Conservation (phyloP, 2,329 filamentous ascomycete species). For the Hymenoscyphus fraxineus region DNA sequence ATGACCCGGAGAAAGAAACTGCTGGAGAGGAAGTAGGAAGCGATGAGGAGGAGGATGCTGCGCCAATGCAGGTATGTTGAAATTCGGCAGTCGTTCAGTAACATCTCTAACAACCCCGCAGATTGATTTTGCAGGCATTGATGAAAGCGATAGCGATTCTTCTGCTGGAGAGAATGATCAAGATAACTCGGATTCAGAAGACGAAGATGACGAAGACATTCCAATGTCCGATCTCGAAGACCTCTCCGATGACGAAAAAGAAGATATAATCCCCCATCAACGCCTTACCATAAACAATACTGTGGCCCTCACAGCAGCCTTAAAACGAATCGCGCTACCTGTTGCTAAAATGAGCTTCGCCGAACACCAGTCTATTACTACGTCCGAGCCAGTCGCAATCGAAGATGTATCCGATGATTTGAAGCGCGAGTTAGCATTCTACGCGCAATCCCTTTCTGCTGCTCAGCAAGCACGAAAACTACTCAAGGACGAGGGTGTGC, state of each 20-base stretch:
- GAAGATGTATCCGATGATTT: constrained; percentile 87
- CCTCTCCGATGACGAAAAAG: constrained; percentile 71
- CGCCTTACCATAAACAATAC: constrained; percentile 98
- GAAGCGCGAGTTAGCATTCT: constrained; percentile 87
- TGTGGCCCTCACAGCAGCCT: constrained; percentile 72
- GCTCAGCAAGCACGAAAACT: constrained; percentile 68
- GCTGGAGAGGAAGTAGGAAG: constrained; percentile 37
- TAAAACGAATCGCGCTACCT: constrained; percentile 74
- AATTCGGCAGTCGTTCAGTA: neutral
- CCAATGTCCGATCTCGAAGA: constrained; percentile 84
- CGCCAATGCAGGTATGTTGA: constrained; percentile 23
- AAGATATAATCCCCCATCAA: constrained; percentile 84
- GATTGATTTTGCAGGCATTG: constrained; percentile 52
- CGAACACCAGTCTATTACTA: constrained; percentile 74
- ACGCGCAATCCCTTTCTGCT: constrained; percentile 80
- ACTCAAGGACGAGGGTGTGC: constrained; percentile 75
- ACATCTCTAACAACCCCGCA: constrained; percentile 28
- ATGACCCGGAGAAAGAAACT: constrained; percentile 25
- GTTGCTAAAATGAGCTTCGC: constrained; percentile 71
- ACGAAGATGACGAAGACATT: constrained; percentile 81
- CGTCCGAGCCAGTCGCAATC: constrained; percentile 66
- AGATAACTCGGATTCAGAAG: constrained; percentile 47
- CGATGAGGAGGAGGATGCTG: constrained; percentile 33
- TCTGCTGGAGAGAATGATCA: constrained; percentile 45
- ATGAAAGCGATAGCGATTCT: constrained; percentile 58